A percentile compares a stretch with the other conserved stretches of the same genome.
Evolutionary conservation across 2,329 filamentous ascomycete genomes (phyloP).

Genomic region (Podosphaera xanthii): DNA sequence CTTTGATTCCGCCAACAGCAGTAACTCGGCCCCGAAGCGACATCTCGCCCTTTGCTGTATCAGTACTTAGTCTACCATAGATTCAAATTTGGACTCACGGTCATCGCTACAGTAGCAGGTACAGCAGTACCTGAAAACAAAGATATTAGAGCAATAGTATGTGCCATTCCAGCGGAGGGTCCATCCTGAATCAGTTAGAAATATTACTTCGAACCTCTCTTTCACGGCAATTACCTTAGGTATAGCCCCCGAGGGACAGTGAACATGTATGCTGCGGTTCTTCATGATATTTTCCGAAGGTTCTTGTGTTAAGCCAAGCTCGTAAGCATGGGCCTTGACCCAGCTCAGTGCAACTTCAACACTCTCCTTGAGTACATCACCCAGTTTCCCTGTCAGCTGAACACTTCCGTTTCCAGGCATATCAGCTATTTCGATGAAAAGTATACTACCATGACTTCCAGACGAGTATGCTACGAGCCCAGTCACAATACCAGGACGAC

Average conservation of each 20-base stretch:
- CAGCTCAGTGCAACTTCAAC: constrained; percentile 90
- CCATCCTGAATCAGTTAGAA: constrained; percentile 38
- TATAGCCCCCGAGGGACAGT: constrained; percentile 84
- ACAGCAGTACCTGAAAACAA: constrained; percentile 72
- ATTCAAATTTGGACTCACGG: constrained; percentile 25
- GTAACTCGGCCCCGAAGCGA: constrained; percentile 75
- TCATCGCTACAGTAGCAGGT: constrained; percentile 88
- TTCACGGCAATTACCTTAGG: constrained; percentile 57
- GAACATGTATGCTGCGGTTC: constrained; percentile 78
- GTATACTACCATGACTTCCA: constrained; percentile 80
- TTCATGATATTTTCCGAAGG: constrained; percentile 88
- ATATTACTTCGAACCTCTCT: not conserved
- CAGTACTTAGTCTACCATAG: not conserved
- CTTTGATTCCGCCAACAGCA: constrained; percentile 92
- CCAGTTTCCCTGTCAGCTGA: constrained; percentile 87
- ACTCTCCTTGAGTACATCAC: constrained; percentile 88
- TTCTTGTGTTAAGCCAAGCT: constrained; percentile 62
- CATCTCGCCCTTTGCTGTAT: constrained; percentile 27
- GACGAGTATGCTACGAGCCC: constrained; percentile 87
- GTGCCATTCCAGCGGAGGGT: constrained; percentile 67
- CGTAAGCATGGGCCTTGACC: constrained; percentile 91
- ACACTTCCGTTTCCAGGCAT: constrained; percentile 87
- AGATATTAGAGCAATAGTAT: constrained; percentile 80
- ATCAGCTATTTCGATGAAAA: constrained; percentile 95
- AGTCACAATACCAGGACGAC: constrained; percentile 77